Evolutionary conservation across 2,329 filamentous ascomycete genomes (phyloP).

Genomic region (Claviceps sp.): DNA sequence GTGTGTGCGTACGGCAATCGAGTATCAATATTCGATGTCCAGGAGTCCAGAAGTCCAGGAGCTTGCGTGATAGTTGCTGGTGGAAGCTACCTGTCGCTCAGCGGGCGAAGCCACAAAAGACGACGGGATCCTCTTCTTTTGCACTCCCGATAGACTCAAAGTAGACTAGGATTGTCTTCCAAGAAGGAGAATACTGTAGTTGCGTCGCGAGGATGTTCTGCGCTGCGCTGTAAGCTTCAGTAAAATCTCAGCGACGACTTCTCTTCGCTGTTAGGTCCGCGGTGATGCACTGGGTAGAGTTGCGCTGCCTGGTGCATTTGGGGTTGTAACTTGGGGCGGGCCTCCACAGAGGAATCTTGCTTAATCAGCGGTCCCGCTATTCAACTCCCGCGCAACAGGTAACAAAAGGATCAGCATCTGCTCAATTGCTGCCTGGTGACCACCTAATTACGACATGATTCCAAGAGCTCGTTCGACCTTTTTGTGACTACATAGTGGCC

Average conservation of each 20-base stretch:
- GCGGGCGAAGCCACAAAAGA: neutral
- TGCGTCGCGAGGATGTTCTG: neutral
- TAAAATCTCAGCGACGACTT: neutral
- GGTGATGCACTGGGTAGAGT: conserved; percentile 26
- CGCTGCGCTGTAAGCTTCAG: neutral
- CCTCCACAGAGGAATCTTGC: neutral
- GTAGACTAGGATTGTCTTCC: neutral
- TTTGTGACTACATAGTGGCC: too few relatives aligned
- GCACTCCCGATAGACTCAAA: neutral
- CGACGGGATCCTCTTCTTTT: neutral
- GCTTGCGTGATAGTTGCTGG: neutral
- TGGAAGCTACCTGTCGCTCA: neutral
- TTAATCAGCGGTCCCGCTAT: conserved; percentile 5
- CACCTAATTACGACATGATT: neutral
- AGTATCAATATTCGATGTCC: neutral
- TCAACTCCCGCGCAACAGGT: too few relatives aligned
- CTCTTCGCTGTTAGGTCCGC: conserved; percentile 10
- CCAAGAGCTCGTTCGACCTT: neutral
- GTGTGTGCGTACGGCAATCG: conserved; percentile 3
- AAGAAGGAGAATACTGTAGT: neutral
- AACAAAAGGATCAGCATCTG: too few relatives aligned
- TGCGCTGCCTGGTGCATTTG: conserved; percentile 18
- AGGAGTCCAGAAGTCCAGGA: too few relatives aligned
- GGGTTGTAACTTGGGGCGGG: neutral
- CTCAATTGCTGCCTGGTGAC: too few relatives aligned